phyloP scores from a whole-genome alignment of 768 basidiomycete genomes.

The Kwoniella botswanensis region DNA sequence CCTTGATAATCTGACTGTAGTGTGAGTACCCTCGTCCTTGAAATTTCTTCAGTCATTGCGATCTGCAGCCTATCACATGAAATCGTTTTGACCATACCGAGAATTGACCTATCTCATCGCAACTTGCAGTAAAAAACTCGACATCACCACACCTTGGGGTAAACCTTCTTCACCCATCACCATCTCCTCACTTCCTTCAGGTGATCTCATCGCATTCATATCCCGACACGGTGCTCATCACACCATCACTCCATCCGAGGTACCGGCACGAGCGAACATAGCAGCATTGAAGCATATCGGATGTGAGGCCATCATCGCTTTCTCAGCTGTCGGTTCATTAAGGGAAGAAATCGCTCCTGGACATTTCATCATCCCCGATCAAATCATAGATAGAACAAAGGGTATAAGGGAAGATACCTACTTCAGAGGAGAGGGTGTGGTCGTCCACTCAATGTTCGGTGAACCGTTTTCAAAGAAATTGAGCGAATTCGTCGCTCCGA shows the following conservation, averaged over 20 bases:
- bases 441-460: conserved; percentile 92
- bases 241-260: conserved; percentile 74
- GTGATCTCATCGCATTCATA: conserved; percentile 79
- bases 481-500: conserved; percentile 51
- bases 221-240: conserved; percentile 88
- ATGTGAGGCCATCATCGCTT: conserved; percentile 84
- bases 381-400: conserved; percentile 97
- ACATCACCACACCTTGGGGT: conserved; percentile 76
- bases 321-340: conserved; percentile 93
- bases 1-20: conserved; percentile 82
- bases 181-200: conserved; percentile 85
- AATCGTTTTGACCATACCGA: not conserved
- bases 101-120: not conserved
- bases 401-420: conserved; percentile 85
- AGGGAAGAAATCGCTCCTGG: conserved; percentile 92
- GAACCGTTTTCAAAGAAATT: conserved; percentile 74
- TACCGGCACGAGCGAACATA: conserved; percentile 90
- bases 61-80: not conserved
- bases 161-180: conserved; percentile 86
- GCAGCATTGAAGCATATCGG: conserved; percentile 92
- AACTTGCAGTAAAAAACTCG: conserved; percentile 23
- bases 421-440: conserved; percentile 79
- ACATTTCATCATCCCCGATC: conserved; percentile 81
- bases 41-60: not conserved
- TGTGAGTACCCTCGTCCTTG: conserved; percentile 66